These are phyloP conservation scores for Chaetomidium leptoderma DNA, from an alignment of 495 filamentous ascomycete genomes.

Conservation along the genomic window DNA sequence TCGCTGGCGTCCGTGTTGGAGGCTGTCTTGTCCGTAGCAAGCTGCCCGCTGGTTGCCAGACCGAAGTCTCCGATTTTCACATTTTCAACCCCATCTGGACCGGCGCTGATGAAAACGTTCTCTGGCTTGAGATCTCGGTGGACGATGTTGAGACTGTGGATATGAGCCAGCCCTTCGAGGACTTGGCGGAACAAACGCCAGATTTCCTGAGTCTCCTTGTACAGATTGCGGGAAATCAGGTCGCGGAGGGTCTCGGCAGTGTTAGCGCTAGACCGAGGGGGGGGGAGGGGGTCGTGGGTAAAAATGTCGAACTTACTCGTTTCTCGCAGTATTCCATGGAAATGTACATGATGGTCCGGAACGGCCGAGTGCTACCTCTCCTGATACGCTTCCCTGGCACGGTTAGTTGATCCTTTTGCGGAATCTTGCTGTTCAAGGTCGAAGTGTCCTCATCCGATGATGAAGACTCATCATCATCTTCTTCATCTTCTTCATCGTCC, in stretches of 20 bases:
- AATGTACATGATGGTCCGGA: slow-evolving; percentile 46
- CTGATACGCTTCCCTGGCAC: slow-evolving; percentile 22
- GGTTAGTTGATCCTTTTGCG: slow-evolving; percentile 15
- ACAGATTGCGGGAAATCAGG: slow-evolving; percentile 73
- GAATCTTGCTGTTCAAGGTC: slow-evolving; percentile 11
- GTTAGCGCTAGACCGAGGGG: slow-evolving; percentile 13
- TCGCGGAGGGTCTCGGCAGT: slow-evolving; percentile 70
- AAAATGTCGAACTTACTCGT: slow-evolving; percentile 51
- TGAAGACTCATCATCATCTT: slow-evolving; percentile 20
- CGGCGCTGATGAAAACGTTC: slow-evolving; percentile 77
- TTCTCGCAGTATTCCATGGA: slow-evolving; percentile 97
- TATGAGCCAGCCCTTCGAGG: slow-evolving; percentile 83
- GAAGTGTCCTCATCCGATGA: slow-evolving; percentile 26
- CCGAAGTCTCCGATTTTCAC: slow-evolving; percentile 97
- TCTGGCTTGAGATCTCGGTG: slow-evolving; percentile 98
- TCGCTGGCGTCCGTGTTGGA: slow-evolving; percentile 49
- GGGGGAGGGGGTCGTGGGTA: no score
- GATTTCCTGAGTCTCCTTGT: slow-evolving; percentile 64
- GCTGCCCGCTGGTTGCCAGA: slow-evolving; percentile 82
- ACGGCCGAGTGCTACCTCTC: slow-evolving; percentile 35
- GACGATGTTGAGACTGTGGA: slow-evolving; percentile 87
- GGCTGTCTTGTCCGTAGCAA: slow-evolving; percentile 59
- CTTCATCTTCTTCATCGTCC: slow-evolving; percentile 26
- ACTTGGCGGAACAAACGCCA: slow-evolving; percentile 93
- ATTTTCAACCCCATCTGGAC: slow-evolving; percentile 69